Conservation (phyloP, 2,329 filamentous ascomycete genomes). For the Colletotrichum australisinense region DNA sequence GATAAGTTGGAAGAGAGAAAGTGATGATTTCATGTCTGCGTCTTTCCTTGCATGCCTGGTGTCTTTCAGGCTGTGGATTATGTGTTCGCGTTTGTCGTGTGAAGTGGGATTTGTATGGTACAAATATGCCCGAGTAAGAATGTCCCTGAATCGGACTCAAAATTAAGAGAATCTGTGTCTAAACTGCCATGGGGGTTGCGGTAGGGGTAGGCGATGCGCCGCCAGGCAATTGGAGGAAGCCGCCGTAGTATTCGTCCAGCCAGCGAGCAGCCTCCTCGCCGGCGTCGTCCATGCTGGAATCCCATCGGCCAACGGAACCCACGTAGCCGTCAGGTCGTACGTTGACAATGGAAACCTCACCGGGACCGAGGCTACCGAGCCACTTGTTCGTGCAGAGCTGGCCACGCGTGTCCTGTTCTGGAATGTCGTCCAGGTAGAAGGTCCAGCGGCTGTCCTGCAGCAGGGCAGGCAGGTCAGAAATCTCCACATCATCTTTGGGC, state of each 20-base stretch:
- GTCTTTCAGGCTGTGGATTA: constrained; percentile 23
- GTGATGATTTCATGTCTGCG: constrained; percentile 29
- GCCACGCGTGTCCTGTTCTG: constrained; percentile 64
- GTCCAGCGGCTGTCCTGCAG: constrained; percentile 77
- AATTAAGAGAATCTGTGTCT: constrained; percentile 1
- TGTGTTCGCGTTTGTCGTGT: constrained; percentile 15
- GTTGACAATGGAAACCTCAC: constrained; percentile 73
- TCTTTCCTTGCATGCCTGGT: constrained; percentile 16
- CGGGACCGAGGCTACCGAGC: constrained; percentile 68
- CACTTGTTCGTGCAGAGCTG: constrained; percentile 74
- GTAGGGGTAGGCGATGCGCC: constrained; percentile 27
- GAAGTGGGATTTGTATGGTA: constrained; percentile 25
- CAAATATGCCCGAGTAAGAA: constrained; percentile 11
- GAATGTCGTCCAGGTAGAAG: constrained; percentile 76
- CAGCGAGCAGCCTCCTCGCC: constrained; percentile 64
- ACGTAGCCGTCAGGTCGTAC: constrained; percentile 82
- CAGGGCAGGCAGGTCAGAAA: constrained; percentile 71
- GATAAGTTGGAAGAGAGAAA: constrained; percentile 32
- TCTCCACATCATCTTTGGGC: constrained; percentile 71
- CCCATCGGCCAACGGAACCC: constrained; percentile 69
- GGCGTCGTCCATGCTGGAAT: constrained; percentile 61
- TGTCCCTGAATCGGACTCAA: constrained; percentile 9
- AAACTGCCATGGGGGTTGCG: constrained; percentile 26
- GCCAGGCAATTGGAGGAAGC: constrained; percentile 63
- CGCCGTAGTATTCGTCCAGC: constrained; percentile 65